Base-by-base conservation (phyloP, 2,329 filamentous ascomycete genomes). In the Teratosphaeria nubilosa region DNA sequence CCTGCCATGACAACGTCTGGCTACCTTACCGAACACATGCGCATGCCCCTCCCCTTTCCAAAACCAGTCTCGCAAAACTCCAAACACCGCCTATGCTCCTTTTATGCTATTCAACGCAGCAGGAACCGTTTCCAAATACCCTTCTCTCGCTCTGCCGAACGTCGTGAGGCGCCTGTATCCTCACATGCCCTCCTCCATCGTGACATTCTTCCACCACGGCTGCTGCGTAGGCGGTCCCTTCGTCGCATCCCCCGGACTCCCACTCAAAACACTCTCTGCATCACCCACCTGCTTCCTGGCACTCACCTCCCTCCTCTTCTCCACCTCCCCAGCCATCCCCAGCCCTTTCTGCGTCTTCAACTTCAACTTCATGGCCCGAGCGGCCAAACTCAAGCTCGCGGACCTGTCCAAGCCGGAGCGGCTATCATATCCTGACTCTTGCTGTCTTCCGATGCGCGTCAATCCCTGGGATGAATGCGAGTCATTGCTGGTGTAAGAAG, bases 271-370 rank as follows among this genome's bases (percentile, higher is more conserved):
- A 70, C 84, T 85, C 75, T 90, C 89, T 58, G 86, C 86, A 76
- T 96, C 91, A 63, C 91, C 91, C 58, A 96, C 91, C 76, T 96
- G 91, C 74, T 88, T 87, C 64, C 91, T 81, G 76, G 92, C 90
- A 59, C 88, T 89, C 60, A 96, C 81, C 75, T 96, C 91, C 57
- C 60, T 60, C 55, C 60, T 56, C 34, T 53, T 61, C 20, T 30
- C 25, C 25, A 7, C 24, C 20, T 53, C n/a, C 2, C 6, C 51
- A 52, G 62, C 60, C 53, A 54, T 59, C 56, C 68, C 69, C 45
- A 67, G 71, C 4, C 78, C 81, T 67, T 82, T 85, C 16, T 31
- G 51, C 65, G 89, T 81, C 69, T 85, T 64, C 51, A 62, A 62
- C 62, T 70, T 86, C 70, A 90, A 85, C 69, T 86, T 83, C 75